Percentiles rank a stretch among this genome's conserved stretches.
These are phyloP conservation scores for Esteya vermicola DNA, from an alignment of 2,329 filamentous ascomycete genomes.

Conservation along the genomic window DNA sequence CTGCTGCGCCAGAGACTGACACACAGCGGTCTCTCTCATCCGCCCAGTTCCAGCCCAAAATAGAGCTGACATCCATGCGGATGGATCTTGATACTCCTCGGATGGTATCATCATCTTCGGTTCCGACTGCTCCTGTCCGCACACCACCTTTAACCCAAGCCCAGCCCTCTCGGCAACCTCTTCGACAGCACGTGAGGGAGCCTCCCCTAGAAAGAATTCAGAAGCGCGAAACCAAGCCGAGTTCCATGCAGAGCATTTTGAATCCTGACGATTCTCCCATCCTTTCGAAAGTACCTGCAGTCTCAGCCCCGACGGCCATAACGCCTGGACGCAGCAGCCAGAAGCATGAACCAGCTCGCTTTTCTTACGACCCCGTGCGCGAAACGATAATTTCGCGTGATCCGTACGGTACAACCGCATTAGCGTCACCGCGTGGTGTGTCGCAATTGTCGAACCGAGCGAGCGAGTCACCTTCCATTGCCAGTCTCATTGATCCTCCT, in stretches of 20 bases:
- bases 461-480: constrained; percentile 84
- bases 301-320: constrained; percentile 14
- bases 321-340: constrained; percentile 52
- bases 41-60: constrained; percentile 10
- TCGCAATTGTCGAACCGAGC: constrained; percentile 46
- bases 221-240: constrained; percentile 36
- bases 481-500: constrained; percentile 71
- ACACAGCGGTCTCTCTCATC: constrained; percentile 5
- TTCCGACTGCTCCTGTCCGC: constrained; percentile 4
- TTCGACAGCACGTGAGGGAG: too few relatives aligned
- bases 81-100: constrained; percentile 18
- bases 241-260: constrained; percentile 41
- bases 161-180: constrained; percentile 9
- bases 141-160: constrained; percentile 7
- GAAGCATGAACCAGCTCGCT: constrained; percentile 81
- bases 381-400: constrained; percentile 45
- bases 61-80: constrained; percentile 24
- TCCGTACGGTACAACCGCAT: constrained; percentile 28
- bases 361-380: constrained; percentile 49
- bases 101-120: constrained; percentile 13
- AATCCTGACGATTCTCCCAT: constrained; percentile 36
- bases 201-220: constrained; percentile 26
- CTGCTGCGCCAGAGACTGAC: neutral
- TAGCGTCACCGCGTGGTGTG: constrained; percentile 36
- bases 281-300: constrained; percentile 26